These are phyloP conservation scores for Claviceps fusiformis DNA, from an alignment of 2,329 filamentous ascomycete species.

Conservation along the genomic window DNA sequence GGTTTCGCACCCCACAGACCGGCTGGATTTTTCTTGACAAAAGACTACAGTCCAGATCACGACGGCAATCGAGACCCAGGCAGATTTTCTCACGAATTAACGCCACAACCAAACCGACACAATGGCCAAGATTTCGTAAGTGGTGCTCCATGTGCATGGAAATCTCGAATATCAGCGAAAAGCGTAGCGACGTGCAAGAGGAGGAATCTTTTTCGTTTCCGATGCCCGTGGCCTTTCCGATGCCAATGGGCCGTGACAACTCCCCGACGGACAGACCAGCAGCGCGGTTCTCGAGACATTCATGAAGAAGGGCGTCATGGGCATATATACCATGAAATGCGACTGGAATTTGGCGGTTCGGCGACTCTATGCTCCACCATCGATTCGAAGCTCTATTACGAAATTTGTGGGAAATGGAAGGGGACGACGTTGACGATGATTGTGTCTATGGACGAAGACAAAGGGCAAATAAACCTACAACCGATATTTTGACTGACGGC, in stretches of 20 bases:
- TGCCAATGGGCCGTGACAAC: not conserved
- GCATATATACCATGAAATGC: not conserved
- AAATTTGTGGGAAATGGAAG: not conserved
- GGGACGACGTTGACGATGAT: constrained; percentile 1
- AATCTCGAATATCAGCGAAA: constrained; percentile 5
- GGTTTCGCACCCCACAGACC: constrained; percentile 28
- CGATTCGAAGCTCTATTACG: not conserved
- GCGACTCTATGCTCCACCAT: not conserved
- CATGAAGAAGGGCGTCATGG: not conserved
- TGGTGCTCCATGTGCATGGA: constrained; percentile 16
- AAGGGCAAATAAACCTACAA: not conserved
- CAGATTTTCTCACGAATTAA: constrained; percentile 25
- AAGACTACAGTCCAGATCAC: constrained; percentile 17
- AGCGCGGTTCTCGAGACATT: constrained; percentile 3
- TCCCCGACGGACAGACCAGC: not conserved
- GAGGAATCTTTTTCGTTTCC: constrained; percentile 4
- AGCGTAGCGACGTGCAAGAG: constrained; percentile 10
- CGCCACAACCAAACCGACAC: constrained; percentile 33
- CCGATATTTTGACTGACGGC: not conserved
- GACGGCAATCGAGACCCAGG: constrained; percentile 24
- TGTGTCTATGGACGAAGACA: not conserved
- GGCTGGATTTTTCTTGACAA: constrained; percentile 20
- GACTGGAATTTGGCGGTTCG: not conserved
- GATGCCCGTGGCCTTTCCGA: no score
- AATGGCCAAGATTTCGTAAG: constrained; percentile 54